Evolutionary conservation across 768 basidiomycete genomes (phyloP).

Genomic region (Wakefieldia striispora): DNA sequence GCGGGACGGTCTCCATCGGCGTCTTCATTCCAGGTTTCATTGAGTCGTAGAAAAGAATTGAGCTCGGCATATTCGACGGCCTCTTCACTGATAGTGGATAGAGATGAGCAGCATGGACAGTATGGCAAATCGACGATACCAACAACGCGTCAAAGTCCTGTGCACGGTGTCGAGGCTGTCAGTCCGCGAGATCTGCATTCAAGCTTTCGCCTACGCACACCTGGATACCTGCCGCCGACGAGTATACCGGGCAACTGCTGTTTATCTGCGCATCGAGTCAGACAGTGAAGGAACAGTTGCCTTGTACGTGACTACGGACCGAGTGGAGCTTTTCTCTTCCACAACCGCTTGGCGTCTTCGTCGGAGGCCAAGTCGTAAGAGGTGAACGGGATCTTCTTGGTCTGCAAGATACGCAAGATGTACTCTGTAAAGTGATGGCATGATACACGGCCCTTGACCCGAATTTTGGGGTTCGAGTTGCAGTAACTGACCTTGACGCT

Average conservation of each 20-base stretch:
- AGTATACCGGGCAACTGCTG: slow-evolving; percentile 84
- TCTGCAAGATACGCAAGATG: slow-evolving; percentile 75
- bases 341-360: slow-evolving; percentile 72
- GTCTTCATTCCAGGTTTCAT: slow-evolving; percentile 61
- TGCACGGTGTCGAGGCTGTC: slow-evolving; percentile 3
- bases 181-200: background rate
- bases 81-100: slow-evolving; percentile 58
- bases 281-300: background rate
- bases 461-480: background rate
- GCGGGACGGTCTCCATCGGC: slow-evolving; percentile 60
- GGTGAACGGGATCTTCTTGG: slow-evolving; percentile 79
- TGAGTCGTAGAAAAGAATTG: slow-evolving; percentile 65
- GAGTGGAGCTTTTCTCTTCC: slow-evolving; percentile 77
- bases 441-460: background rate
- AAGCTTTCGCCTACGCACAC: slow-evolving; percentile 47
- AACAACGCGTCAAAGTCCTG: slow-evolving; percentile 78
- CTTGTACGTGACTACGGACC: slow-evolving; percentile 37
- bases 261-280: slow-evolving; percentile 50
- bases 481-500: slow-evolving; percentile 63
- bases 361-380: slow-evolving; percentile 87
- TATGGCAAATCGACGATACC: slow-evolving; percentile 25
- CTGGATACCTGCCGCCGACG: slow-evolving; percentile 71
- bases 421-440: slow-evolving; percentile 52
- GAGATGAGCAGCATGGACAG: slow-evolving; percentile 6
- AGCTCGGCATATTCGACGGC: slow-evolving; percentile 80